Evolutionary conservation across 2,329 filamentous ascomycete species (phyloP), one percentile per base, ranked within the genome.

Genomic region (Apiospora hydei): DNA sequence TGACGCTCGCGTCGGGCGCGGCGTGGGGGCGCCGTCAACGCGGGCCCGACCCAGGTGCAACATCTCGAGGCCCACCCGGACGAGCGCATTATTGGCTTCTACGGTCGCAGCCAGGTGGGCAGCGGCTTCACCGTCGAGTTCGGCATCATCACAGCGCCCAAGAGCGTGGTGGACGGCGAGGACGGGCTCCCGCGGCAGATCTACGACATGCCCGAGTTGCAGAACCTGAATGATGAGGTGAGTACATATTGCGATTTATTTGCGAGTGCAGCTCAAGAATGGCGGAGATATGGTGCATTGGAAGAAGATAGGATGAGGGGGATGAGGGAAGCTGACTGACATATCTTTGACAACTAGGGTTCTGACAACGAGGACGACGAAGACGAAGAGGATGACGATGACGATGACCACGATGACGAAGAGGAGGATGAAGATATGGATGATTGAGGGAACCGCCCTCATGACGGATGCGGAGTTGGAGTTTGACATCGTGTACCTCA

Each of bases 1-100:
- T 80, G n/a, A 74, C 72, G 49, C 73, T 79, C 4, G 70, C 51
- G 77, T 77, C 69, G 74, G 79, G 47, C 75, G 71, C 3, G 75
- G 77, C 16, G 74, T 81, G n/a, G 64, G 64, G n/a, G 74, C 81
- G 68, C 77, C 77, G 10, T 83, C 81, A 41, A 81, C 84, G 70
- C 72, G 8, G 26, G 26, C 26, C 26, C 26, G 26, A 30, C 67
- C 51, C 75, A 75, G 70, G 70, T 70, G 72, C 72, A 76, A 21
- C 70, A 74, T 53, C 74, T 81, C 75, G 80, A 80, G 69, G 80
- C 82, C 0, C 77, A 73, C 1, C 57, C 72, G 0, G 78, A 80
- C 38, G 82, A 87, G 69, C 79, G 79, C 16, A 83, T 87, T 64
- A 79, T 88, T 11, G 85, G 85, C 0, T 87, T 87, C 73, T 86